These are phyloP conservation scores for Boletus reticulatus DNA, from an alignment of 768 basidiomycete genomes.

Conservation along the genomic window DNA sequence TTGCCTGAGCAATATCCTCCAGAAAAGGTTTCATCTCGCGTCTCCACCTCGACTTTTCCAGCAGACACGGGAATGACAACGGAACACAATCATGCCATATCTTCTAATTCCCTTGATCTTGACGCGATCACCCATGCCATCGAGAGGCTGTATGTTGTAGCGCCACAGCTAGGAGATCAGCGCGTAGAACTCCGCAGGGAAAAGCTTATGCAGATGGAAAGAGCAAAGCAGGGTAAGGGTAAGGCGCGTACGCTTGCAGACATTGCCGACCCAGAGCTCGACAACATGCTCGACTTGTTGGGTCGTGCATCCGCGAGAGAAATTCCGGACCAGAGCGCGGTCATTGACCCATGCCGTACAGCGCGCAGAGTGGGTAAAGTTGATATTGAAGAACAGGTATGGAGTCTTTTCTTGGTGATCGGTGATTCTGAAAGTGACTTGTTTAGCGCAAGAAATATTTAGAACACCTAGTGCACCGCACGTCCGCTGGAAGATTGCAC, in stretches of 20 bases:
- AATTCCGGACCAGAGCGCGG: slow-evolving; percentile 66
- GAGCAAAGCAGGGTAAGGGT: slow-evolving; percentile 53
- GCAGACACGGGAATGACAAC: not conserved
- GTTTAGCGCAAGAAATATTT: slow-evolving; percentile 72
- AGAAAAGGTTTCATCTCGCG: slow-evolving; percentile 17
- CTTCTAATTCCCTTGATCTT: slow-evolving; percentile 64
- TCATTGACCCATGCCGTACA: slow-evolving; percentile 61
- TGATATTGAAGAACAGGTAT: slow-evolving; percentile 64
- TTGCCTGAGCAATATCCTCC: slow-evolving; percentile 14
- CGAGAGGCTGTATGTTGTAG: slow-evolving; percentile 79
- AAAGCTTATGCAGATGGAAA: slow-evolving; percentile 72
- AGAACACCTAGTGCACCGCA: slow-evolving; percentile 67
- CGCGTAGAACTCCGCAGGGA: slow-evolving; percentile 82
- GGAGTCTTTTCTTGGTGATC: slow-evolving; percentile 8
- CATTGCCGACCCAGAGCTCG: slow-evolving; percentile 47
- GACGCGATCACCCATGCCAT: slow-evolving; percentile 87
- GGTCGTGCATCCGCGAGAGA: slow-evolving; percentile 69
- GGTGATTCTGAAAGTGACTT: slow-evolving; percentile 5
- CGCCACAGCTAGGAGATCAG: slow-evolving; percentile 89
- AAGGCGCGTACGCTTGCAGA: slow-evolving; percentile 43
- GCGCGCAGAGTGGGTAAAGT: slow-evolving; percentile 49
- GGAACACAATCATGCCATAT: not conserved
- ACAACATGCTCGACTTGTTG: slow-evolving; percentile 68
- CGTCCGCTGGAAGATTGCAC: slow-evolving; percentile 69
- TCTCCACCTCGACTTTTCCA: not conserved